Evolutionary conservation across 2,329 filamentous ascomycete species (phyloP).

Genomic region (Mollisia scopiformis): DNA sequence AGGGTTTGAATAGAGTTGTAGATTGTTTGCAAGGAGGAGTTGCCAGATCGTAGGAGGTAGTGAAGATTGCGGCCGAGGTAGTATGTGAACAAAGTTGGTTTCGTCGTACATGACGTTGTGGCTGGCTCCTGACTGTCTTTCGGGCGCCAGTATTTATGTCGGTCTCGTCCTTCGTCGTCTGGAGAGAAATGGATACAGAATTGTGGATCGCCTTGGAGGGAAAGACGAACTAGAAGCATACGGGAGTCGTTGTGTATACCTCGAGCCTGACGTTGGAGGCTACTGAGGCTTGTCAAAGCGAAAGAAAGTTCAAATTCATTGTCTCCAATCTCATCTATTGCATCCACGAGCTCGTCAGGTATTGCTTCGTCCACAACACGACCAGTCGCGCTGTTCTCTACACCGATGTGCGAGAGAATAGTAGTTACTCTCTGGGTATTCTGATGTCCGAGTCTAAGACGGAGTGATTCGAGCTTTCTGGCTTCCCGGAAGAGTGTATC

Average conservation of each 20-base stretch:
- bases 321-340: not conserved
- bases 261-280: conserved; percentile 4
- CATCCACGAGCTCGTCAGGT: conserved; percentile 1
- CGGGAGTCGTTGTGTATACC: conserved; percentile 2
- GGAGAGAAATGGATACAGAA: conserved; percentile 6
- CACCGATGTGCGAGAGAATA: not conserved
- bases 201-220: not conserved
- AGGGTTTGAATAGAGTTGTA: not conserved
- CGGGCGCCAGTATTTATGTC: conserved; percentile 2
- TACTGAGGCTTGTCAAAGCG: not conserved
- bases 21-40: not conserved
- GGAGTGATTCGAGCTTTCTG: not conserved
- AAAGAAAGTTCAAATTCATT: conserved; percentile 3
- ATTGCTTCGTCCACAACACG: not conserved
- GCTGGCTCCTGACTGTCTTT: not conserved
- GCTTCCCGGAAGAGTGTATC: conserved; percentile 1
- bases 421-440: not conserved
- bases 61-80: conserved; percentile 5
- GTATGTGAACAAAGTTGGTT: conserved; percentile 4
- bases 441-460: conserved; percentile 2
- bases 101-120: not conserved
- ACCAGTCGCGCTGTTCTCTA: not conserved
- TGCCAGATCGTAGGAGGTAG: not conserved
- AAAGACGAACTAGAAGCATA: conserved; percentile 3
- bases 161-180: not conserved